Base-by-base conservation (phyloP, 208 protist genomes). In the Acanthamoeba polyphaga region DNA sequence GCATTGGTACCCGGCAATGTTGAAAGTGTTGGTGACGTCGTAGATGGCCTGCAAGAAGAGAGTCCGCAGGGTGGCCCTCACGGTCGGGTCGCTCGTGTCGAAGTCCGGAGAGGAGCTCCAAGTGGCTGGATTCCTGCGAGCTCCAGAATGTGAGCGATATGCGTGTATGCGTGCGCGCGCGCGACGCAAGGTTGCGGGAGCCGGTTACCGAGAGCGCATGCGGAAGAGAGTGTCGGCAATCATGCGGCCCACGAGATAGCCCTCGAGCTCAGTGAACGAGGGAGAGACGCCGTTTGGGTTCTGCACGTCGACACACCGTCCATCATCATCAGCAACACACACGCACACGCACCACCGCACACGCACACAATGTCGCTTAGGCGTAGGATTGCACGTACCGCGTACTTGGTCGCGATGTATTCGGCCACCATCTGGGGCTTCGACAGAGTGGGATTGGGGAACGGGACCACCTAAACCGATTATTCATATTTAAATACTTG, bases 231-330 rank as follows among this genome's bases (percentile, higher is more conserved):
- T 80, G 32, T 80, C 72, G 19, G 17, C 72, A 49, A 80, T 80
- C 3, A 80, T 12, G 15, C 72, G 72, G 34, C 84, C 84, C 46
- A 49, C 84, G 62, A 91, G 29, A 68, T 91, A 91, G 32, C 84
- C 84, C 29, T 91, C 84, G 13, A 91, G 84, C 29, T 43, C 34
- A 24, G 84, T 91, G 24, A 91, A 91, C 7, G 84, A 72, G 27
- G 55, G 46, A 9, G 34, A 19, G 80, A 38, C 10, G 17, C n/a
- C 12, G 27, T 74, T 12, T 15, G 27, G 68, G 68, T 24, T 43
- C 32, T 74, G 68, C 68, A 13, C 9, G 68, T 74, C 46, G 46
- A 51, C n/a, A n/a, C n/a, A n/a, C n/a, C n/a, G n/a, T n/a, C n/a
- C n/a, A n/a, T n/a, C n/a, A n/a, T n/a, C n/a, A n/a, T n/a, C n/a